Conservation (phyloP, 306 rosid genomes). For the Malus orientalis region DNA sequence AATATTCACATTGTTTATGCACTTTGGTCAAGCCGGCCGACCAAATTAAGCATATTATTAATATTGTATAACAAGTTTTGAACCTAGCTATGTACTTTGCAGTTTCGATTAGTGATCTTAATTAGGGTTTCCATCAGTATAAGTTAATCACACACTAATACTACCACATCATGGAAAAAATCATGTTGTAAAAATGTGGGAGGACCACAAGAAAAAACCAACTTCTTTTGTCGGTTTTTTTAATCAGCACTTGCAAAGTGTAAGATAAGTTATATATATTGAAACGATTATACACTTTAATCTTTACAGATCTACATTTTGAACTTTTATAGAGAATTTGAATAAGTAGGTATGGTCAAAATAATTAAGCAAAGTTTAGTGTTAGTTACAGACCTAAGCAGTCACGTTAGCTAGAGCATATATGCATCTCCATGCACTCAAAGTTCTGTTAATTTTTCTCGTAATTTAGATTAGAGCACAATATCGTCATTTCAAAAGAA, state of each 20-base stretch:
- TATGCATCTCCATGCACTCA: no score
- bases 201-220: background rate
- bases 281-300: background rate
- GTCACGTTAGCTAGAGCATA: no score
- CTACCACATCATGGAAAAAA: background rate
- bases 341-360: background rate
- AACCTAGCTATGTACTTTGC: background rate
- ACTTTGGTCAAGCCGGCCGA: conserved; percentile 39
- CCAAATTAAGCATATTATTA: conserved; percentile 1
- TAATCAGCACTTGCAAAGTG: background rate
- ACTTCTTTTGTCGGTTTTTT: background rate
- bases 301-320: background rate
- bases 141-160: background rate
- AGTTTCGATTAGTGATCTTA: background rate
- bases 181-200: background rate
- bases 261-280: background rate
- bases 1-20: conserved; percentile 24
- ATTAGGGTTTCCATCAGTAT: background rate
- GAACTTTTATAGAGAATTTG: background rate
- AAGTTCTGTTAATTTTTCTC: no score
- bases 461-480: no score
- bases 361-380: background rate
- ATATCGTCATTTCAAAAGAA: no score
- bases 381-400: background rate
- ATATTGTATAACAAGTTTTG: background rate